Evolutionary conservation across 1,284 basidiomycete genomes (phyloP).

Genomic region (Fereydounia khargensis): DNA sequence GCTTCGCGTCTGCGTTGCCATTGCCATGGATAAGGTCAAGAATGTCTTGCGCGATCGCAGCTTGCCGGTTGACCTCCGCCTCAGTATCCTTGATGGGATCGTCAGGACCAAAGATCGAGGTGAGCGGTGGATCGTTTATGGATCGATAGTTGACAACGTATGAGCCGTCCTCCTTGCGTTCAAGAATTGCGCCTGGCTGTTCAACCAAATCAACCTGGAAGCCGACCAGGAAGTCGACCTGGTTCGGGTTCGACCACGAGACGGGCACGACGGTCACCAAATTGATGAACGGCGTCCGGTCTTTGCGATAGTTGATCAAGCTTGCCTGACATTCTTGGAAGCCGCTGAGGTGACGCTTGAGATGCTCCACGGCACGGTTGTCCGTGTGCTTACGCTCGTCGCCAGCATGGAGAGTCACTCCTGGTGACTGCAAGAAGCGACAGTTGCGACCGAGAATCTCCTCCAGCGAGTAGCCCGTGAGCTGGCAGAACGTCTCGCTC

Average conservation of each 20-base stretch:
- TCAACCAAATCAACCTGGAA: slow-evolving; percentile 78
- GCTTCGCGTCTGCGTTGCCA: slow-evolving; percentile 31
- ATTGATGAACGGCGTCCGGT: slow-evolving; percentile 72
- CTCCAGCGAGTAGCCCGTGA: slow-evolving; percentile 76
- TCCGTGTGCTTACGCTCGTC: slow-evolving; percentile 69
- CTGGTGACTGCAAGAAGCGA: slow-evolving; percentile 69
- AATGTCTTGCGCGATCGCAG: slow-evolving; percentile 31
- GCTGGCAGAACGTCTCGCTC: slow-evolving; percentile 71
- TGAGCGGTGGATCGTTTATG: slow-evolving; percentile 28
- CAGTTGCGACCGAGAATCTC: slow-evolving; percentile 57
- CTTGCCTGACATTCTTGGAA: slow-evolving; percentile 69
- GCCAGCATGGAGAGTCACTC: slow-evolving; percentile 67
- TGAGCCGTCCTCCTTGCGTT: slow-evolving; percentile 43
- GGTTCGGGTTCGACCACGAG: slow-evolving; percentile 66
- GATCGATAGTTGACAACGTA: slow-evolving; percentile 50
- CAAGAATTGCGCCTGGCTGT: slow-evolving; percentile 78
- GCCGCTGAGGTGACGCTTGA: slow-evolving; percentile 31
- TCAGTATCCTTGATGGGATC: slow-evolving; percentile 25
- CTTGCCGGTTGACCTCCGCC: slow-evolving; percentile 28
- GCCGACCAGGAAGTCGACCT: slow-evolving; percentile 79
- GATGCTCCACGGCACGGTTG: slow-evolving; percentile 66
- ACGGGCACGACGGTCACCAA: slow-evolving; percentile 57
- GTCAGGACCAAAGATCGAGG: slow-evolving; percentile 11
- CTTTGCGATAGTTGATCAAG: slow-evolving; percentile 83
- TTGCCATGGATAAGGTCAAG: slow-evolving; percentile 30